These are phyloP conservation scores for Pinus albicaulis DNA, from an alignment of 75 land plant species.

Conservation along the genomic window DNA sequence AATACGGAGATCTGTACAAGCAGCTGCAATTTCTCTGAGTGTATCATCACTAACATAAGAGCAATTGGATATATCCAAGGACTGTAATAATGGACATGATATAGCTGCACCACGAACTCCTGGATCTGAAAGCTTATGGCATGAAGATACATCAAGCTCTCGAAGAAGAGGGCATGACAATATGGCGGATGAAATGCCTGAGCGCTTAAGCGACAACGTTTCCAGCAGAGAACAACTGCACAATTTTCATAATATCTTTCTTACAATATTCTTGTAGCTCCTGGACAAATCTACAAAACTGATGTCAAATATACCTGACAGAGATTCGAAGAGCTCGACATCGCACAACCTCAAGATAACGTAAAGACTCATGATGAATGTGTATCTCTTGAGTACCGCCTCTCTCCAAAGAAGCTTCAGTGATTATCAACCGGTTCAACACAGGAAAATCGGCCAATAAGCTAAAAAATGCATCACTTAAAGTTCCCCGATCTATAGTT, in stretches of 20 bases:
- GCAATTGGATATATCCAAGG: slow-evolving; percentile 90
- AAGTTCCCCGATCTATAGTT: neutral
- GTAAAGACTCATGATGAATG: slow-evolving; percentile 62
- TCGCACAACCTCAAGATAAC: slow-evolving; percentile 52
- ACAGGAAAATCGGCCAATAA: slow-evolving; percentile 2
- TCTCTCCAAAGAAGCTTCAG: slow-evolving; percentile 20
- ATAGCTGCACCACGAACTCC: slow-evolving; percentile 86
- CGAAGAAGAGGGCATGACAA: slow-evolving; percentile 69
- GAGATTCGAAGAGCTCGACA: slow-evolving; percentile 88
- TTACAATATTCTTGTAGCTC: neutral
- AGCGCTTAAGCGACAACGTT: slow-evolving; percentile 72
- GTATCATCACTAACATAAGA: slow-evolving; percentile 94
- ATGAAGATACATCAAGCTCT: slow-evolving; percentile 73
- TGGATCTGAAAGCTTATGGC: slow-evolving; percentile 97
- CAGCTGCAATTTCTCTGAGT: slow-evolving; percentile 68
- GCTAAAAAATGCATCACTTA: neutral
- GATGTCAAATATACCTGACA: slow-evolving; percentile 58
- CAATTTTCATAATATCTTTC: slow-evolving; percentile 1
- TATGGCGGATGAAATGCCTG: slow-evolving; percentile 74
- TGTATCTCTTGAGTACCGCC: slow-evolving; percentile 73
- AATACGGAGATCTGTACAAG: slow-evolving; percentile 68
- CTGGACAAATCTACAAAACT: neutral
- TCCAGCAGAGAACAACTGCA: slow-evolving; percentile 86
- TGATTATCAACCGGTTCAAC: neutral
- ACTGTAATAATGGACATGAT: slow-evolving; percentile 71